These are phyloP conservation scores for Sporobolus alterniflorus DNA, from an alignment of 202 grass and related monocot genomes.

Conservation along the genomic window DNA sequence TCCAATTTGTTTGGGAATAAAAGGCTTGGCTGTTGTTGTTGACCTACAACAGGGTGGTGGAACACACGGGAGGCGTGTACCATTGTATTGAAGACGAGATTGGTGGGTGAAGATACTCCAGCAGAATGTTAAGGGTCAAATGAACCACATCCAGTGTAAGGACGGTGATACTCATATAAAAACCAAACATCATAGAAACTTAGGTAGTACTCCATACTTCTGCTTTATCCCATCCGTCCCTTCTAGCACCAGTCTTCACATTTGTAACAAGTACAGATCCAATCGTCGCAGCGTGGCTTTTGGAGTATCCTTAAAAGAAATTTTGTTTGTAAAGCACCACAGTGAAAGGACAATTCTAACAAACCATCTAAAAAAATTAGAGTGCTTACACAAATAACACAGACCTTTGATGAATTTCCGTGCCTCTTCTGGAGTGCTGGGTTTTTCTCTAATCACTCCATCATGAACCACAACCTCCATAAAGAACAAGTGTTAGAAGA, in stretches of 20 bases:
- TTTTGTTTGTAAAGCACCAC: neutral
- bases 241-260: slow-evolving; percentile 80
- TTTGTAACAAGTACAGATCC: slow-evolving; percentile 95
- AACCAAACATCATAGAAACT: slow-evolving; percentile 26
- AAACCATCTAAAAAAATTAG: slow-evolving; percentile 22
- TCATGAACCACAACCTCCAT: slow-evolving; percentile 94
- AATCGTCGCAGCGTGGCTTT: slow-evolving; percentile 81
- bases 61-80: too few relatives aligned
- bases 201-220: slow-evolving; percentile 83
- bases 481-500: neutral
- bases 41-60: too few relatives aligned
- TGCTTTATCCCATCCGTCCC: slow-evolving; percentile 83
- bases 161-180: neutral
- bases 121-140: neutral
- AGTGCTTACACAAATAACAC: slow-evolving; percentile 16
- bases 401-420: slow-evolving; percentile 88
- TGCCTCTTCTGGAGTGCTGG: slow-evolving; percentile 81
- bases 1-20: too few relatives aligned
- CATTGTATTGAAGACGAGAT: neutral
- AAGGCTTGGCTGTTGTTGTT: too few relatives aligned
- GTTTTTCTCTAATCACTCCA: slow-evolving; percentile 96
- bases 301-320: slow-evolving; percentile 71
- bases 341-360: slow-evolving; percentile 14
- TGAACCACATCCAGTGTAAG: neutral
- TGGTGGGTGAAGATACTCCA: neutral